These are phyloP conservation scores for Claviceps humidiphila DNA, from an alignment of 2,329 filamentous ascomycete species.

Conservation along the genomic window DNA sequence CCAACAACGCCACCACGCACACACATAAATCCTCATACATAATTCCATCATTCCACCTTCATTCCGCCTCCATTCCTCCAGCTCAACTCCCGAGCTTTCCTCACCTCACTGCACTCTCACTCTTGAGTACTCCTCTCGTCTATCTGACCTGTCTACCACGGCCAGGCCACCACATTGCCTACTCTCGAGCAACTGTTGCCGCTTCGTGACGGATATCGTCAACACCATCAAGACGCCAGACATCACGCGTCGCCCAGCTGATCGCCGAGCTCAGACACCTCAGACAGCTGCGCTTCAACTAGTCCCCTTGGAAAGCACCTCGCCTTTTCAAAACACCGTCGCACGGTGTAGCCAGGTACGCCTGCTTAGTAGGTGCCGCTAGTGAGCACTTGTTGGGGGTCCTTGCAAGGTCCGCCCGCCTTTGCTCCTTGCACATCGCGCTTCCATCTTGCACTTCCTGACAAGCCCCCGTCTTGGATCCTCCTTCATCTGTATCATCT, in stretches of 20 bases:
- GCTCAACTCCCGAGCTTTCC: background rate
- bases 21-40: background rate
- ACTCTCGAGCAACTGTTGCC: background rate
- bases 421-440: background rate
- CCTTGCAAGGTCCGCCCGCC: background rate
- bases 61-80: background rate
- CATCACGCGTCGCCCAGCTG: background rate
- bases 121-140: background rate
- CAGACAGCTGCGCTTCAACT: background rate
- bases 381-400: conserved; percentile 4
- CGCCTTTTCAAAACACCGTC: conserved; percentile 1
- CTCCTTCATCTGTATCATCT: too few relatives aligned
- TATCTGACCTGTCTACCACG: background rate
- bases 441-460: too few relatives aligned
- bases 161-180: conserved; percentile 1
- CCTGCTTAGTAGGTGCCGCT: conserved; percentile 6
- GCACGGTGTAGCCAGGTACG: conserved; percentile 8
- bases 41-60: background rate
- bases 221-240: background rate
- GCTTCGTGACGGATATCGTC: background rate
- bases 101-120: background rate
- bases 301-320: background rate
- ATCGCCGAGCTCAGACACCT: background rate
- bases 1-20: background rate
- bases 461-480: too few relatives aligned